Base-by-base conservation (phyloP, 768 basidiomycete genomes). In the Arthromyces matolae region DNA sequence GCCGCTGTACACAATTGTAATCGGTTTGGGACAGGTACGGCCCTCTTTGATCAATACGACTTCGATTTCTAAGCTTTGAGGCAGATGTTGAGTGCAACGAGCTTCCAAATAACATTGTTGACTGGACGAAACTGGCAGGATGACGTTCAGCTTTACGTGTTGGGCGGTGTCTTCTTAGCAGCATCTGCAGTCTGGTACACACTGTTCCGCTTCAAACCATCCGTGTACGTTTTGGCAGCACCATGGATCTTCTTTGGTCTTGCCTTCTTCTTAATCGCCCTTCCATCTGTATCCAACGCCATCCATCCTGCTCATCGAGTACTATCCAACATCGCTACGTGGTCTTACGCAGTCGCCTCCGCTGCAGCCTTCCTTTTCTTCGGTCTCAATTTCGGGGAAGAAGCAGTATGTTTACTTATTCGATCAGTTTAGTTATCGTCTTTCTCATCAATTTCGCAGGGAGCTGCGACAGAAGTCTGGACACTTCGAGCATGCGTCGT, bases 391-490 rank as follows among this genome's bases (percentile, higher is more conserved):
- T 96, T 96, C 64, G 93, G 93, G 64, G 93, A 96, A 71, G 93
- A 95, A 76, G 93, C 93, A 14, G 88, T 87, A 66, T 41, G 76
- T 71, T 32, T 35, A 8, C 6, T n/a, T 18, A 38, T n/a, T 24
- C 20, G 37, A 23, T 22, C 45, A 32, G 33, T 40, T 49, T 35
- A 54, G 45, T 53, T 24, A 36, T 19, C n/a, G n/a, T n/a, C n/a
- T n/a, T n/a, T n/a, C n/a, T n/a, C n/a, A n/a, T n/a, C n/a, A n/a
- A n/a, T 35, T 34, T 25, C 24, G 32, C 58, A 89, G 81, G 93
- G 93, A 59, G 92, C 93, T 45, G 91, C 93, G 1, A 94, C 93
- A 6, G 93, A 96, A 65, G 83, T 94, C 13, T 96, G 93, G 93
- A 88, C 85, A 24, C 63, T 93, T 50, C 80, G 93, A 25, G 93